These are phyloP conservation scores for Aspergillus saccharolyticus DNA, from an alignment of 495 filamentous ascomycete species.

Conservation along the genomic window DNA sequence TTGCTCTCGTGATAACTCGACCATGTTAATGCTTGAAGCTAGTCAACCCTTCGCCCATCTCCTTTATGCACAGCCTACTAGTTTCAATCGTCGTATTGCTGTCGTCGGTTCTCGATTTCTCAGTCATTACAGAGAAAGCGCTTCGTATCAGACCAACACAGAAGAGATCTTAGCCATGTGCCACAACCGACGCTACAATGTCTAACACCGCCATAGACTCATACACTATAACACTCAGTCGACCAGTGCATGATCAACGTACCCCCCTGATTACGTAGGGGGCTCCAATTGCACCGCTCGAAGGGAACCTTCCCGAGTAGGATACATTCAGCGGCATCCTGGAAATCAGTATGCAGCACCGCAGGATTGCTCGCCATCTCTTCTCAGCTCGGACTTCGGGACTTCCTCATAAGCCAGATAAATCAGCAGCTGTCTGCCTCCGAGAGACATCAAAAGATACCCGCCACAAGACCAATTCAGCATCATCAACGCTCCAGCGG, in stretches of 20 bases:
- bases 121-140: background rate
- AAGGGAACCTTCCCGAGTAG: slow-evolving; percentile 6
- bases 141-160: background rate
- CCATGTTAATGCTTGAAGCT: background rate
- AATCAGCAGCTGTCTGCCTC: background rate
- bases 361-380: background rate
- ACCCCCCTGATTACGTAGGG: slow-evolving; percentile 5
- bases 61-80: background rate
- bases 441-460: background rate
- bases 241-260: background rate
- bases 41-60: background rate
- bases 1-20: slow-evolving; percentile 3
- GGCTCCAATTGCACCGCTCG: background rate
- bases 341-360: background rate
- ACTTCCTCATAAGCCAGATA: background rate
- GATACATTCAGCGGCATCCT: too few species aligned
- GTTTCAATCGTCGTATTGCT: background rate
- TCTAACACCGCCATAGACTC: slow-evolving; percentile 5
- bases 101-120: background rate
- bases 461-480: background rate
- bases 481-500: background rate
- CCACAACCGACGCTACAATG: slow-evolving; percentile 17
- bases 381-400: background rate
- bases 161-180: slow-evolving; percentile 9
- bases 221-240: background rate